Evolutionary conservation across 2,329 filamentous ascomycete genomes (phyloP), one percentile per base, ranked within the genome.

Genomic region (Colletotrichum chlorophyti): DNA sequence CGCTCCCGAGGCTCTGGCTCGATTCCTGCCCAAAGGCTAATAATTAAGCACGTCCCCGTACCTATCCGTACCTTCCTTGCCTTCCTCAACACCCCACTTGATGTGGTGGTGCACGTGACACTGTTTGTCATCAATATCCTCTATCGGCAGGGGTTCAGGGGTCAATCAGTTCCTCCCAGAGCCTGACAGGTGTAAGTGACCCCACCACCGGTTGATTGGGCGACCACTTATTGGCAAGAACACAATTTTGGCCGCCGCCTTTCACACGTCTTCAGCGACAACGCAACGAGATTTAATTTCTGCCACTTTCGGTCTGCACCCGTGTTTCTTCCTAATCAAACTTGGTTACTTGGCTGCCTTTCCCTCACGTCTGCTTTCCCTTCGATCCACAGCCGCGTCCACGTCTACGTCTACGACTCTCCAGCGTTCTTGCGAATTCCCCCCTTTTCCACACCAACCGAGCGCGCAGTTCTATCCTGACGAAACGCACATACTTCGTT

Each of bases 121-220:
- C 26, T 6, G 14, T 19, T 19, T 37, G 15, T 38, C 21, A 15
- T 50, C 21, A n/a, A 8, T 10, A 27, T n/a, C 23, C n/a, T 35
- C 17, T 12, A 31, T 32, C 35, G 42, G 27, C 15, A 46, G 51
- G 55, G 51, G 32, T n/a, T n/a, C n/a, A n/a, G n/a, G n/a, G n/a
- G n/a, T n/a, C 41, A 15, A 51, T n/a, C 29, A 32, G 29, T 17
- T 24, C 21, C 24, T 21, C 26, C 17, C 52, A n/a, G n/a, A n/a
- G n/a, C n/a, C n/a, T n/a, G n/a, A n/a, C n/a, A n/a, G 38, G 51
- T 46, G 21, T 27, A 10, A 32, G 31, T 12, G 31, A 58, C 65
- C 66, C 66, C 68, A 69, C 71, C 66, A 65, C 66, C n/a, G 66
- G 72, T 75, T 76, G 73, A 75, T 75, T 75, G 72, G 74, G 66